Percentiles rank a stretch among this genome's conserved stretches.
These are phyloP conservation scores for Gaertneriomyces semiglobifer DNA, from an alignment of 192 early-diverging fungal species.

Conservation along the genomic window DNA sequence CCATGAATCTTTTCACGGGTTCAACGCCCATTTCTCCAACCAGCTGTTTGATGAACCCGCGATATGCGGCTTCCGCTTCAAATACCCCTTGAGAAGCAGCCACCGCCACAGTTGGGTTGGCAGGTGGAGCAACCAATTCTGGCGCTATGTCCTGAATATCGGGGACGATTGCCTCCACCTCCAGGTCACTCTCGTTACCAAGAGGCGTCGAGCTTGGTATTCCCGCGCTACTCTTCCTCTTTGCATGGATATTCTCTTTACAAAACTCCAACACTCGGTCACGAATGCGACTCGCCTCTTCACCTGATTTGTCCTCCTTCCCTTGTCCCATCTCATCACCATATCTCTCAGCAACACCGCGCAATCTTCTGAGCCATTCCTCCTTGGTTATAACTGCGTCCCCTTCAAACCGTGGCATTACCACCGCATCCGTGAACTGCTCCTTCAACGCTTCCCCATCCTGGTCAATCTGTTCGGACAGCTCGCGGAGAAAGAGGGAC, in stretches of 20 bases:
- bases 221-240: background rate
- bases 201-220: background rate
- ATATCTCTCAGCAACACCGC: constrained; percentile 15
- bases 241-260: background rate
- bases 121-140: too few species aligned
- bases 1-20: constrained; percentile 18
- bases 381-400: constrained; percentile 1
- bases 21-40: constrained; percentile 20
- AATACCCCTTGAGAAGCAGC: background rate
- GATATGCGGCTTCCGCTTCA: constrained; percentile 16
- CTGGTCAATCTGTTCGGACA: constrained; percentile 31
- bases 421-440: constrained; percentile 32
- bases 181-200: too few species aligned
- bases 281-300: background rate
- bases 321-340: constrained; percentile 5
- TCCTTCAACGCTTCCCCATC: constrained; percentile 21
- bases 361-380: background rate
- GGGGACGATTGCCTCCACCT: too few species aligned
- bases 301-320: constrained; percentile 10
- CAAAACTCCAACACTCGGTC: constrained; percentile 8
- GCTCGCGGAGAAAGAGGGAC: constrained; percentile 32
- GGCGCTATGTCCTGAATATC: too few species aligned
- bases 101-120: background rate
- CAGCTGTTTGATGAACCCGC: constrained; percentile 19
- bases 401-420: constrained; percentile 33